Conservation (phyloP, 805 yeast species). For the Huiozyma sinensis region DNA sequence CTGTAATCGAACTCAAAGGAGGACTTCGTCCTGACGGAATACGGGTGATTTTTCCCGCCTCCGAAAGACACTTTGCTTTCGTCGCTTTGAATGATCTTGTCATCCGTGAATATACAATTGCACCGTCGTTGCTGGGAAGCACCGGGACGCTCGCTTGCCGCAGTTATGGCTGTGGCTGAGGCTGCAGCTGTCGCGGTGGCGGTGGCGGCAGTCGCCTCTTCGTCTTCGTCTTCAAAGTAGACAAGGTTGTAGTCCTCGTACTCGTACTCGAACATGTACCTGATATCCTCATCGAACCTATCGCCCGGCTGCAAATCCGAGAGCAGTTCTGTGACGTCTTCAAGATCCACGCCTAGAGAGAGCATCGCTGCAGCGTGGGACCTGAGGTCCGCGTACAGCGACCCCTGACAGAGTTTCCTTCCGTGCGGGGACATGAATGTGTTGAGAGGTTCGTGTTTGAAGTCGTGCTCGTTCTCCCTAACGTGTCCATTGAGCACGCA, state of each 20-base stretch:
- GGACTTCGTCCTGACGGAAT: conserved; percentile 2
- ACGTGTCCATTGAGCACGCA: conserved; percentile 45
- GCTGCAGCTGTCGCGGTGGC: conserved; percentile 16
- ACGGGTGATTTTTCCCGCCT: not conserved
- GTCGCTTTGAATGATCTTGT: conserved; percentile 18
- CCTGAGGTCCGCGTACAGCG: conserved; percentile 47
- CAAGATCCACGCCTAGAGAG: conserved; percentile 36
- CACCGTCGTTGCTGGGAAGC: conserved; percentile 20
- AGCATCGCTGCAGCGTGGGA: conserved; percentile 46
- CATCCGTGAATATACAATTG: conserved; percentile 30
- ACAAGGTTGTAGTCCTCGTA: conserved; percentile 33
- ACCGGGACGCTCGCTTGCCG: conserved; percentile 4
- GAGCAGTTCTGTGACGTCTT: conserved; percentile 43
- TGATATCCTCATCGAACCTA: conserved; percentile 56
- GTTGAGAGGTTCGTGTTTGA: conserved; percentile 45
- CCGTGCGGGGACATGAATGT: conserved; percentile 61
- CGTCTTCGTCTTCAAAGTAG: conserved; percentile 42
- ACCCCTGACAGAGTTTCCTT: conserved; percentile 49
- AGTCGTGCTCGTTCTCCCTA: conserved; percentile 39
- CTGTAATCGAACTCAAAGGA: conserved; percentile 43
- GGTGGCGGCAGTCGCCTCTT: conserved; percentile 27
- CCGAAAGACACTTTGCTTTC: not conserved
- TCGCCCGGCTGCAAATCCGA: conserved; percentile 50
- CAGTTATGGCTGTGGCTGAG: not conserved
- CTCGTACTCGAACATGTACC: conserved; percentile 51